Percentiles rank a stretch among this genome's conserved stretches.
Evolutionary conservation across 352 stramenopile species (phyloP).

Genomic region (Phytophthora brassicae): DNA sequence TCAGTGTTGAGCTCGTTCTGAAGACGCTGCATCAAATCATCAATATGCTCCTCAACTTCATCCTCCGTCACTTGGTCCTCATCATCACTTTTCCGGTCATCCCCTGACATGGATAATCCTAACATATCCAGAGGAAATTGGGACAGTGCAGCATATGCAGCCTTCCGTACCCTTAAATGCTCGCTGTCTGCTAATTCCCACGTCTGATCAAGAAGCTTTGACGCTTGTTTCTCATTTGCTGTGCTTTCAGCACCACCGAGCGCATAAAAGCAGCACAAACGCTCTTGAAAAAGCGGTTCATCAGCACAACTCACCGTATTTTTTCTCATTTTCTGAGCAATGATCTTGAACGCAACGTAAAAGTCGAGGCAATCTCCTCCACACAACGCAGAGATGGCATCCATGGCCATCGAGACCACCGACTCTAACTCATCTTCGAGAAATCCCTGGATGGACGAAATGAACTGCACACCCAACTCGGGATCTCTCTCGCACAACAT

Average conservation of each 20-base stretch:
- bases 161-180: conserved; percentile 36
- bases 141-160: conserved; percentile 47
- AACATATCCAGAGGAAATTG: conserved; percentile 49
- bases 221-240: conserved; percentile 44
- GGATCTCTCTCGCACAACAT: conserved; percentile 61
- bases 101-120: conserved; percentile 32
- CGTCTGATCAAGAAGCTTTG: conserved; percentile 48
- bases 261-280: conserved; percentile 57
- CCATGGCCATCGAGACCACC: conserved; percentile 63
- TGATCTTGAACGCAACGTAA: conserved; percentile 75
- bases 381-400: conserved; percentile 61
- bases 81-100: conserved; percentile 17
- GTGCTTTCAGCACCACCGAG: conserved; percentile 40
- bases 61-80: conserved; percentile 42
- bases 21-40: conserved; percentile 45
- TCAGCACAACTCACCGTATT: conserved; percentile 54
- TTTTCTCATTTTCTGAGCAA: conserved; percentile 68
- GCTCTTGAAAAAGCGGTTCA: conserved; percentile 53
- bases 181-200: conserved; percentile 51
- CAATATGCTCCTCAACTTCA: conserved; percentile 49
- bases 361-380: conserved; percentile 71
- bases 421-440: conserved; percentile 56
- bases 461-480: conserved; percentile 70
- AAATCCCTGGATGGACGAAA: conserved; percentile 55
- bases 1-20: conserved; percentile 32